Evolutionary conservation across 371 early-diverging fungal species (phyloP).

Genomic region (Choanephora cucurbitarum): DNA sequence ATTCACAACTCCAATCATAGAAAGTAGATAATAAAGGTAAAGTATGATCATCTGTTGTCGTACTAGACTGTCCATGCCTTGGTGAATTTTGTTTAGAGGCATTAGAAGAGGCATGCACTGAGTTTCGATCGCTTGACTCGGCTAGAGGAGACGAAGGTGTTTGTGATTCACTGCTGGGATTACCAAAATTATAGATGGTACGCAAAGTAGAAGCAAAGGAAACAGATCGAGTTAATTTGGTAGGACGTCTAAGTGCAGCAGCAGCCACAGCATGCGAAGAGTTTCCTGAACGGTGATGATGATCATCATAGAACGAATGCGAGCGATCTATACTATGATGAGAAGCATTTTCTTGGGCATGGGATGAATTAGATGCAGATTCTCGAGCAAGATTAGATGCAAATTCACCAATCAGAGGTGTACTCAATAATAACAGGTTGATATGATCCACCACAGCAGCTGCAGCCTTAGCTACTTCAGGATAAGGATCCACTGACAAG

Average conservation of each 20-base stretch:
- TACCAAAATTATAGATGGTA: slow-evolving; percentile 52
- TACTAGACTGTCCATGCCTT: neutral
- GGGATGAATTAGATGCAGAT: slow-evolving; percentile 22
- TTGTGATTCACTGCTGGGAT: slow-evolving; percentile 1
- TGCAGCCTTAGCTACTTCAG: slow-evolving; percentile 68
- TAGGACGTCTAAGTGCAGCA: slow-evolving; percentile 27
- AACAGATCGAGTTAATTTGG: slow-evolving; percentile 46
- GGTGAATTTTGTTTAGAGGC: neutral
- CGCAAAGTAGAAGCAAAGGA: slow-evolving; percentile 53
- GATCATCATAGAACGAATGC: slow-evolving; percentile 5
- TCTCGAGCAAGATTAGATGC: slow-evolving; percentile 40
- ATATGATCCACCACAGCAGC: slow-evolving; percentile 74
- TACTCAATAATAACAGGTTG: slow-evolving; percentile 51
- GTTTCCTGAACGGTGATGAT: neutral
- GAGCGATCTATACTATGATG: slow-evolving; percentile 6
- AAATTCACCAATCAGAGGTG: slow-evolving; percentile 41
- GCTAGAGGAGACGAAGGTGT: neutral
- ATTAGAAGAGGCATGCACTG: neutral
- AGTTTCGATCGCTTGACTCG: neutral
- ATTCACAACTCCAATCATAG: slow-evolving; percentile 86
- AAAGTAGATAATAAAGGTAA: slow-evolving; percentile 65
- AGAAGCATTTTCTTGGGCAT: slow-evolving; percentile 4
- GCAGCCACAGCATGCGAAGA: too few species aligned
- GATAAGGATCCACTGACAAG: slow-evolving; percentile 79
- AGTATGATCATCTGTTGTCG: slow-evolving; percentile 19